A percentile compares a stretch with the other conserved stretches of the same genome.
Evolutionary conservation across 2,329 filamentous ascomycete species (phyloP).

Genomic region (Alternaria sp.): DNA sequence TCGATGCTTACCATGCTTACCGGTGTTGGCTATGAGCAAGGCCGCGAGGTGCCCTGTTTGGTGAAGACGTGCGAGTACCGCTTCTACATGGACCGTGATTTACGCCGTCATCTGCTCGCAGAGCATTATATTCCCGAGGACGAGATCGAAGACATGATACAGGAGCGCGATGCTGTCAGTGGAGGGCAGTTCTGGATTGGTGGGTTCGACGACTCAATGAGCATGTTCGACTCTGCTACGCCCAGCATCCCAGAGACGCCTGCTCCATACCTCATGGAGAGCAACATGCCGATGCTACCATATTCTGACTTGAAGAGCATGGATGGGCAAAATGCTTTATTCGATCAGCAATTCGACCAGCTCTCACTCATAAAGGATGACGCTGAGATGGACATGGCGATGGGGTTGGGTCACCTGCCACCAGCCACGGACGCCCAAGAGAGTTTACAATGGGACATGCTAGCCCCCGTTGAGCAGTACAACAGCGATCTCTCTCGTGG

Average conservation of each 20-base stretch:
- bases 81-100: conserved; percentile 65
- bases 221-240: conserved; percentile 30
- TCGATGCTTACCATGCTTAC: conserved; percentile 57
- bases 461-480: conserved; percentile 36
- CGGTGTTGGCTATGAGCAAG: conserved; percentile 61
- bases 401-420: conserved; percentile 29
- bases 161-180: conserved; percentile 49
- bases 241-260: conserved; percentile 45
- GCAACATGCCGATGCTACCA: conserved; percentile 7
- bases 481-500: conserved; percentile 17
- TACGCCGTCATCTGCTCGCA: conserved; percentile 60
- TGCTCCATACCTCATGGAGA: conserved; percentile 28
- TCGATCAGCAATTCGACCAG: conserved; percentile 23
- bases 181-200: conserved; percentile 57
- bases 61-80: conserved; percentile 58
- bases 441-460: conserved; percentile 31
- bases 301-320: conserved; percentile 5
- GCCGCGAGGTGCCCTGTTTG: conserved; percentile 60
- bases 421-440: conserved; percentile 28
- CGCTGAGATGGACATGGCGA: conserved; percentile 31
- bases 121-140: conserved; percentile 50
- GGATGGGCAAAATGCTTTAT: not conserved
- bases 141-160: conserved; percentile 48
- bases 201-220: conserved; percentile 37
- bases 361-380: conserved; percentile 26